Conservation (phyloP, 305 asterid genomes). For the Caryopteris hybrid region DNA sequence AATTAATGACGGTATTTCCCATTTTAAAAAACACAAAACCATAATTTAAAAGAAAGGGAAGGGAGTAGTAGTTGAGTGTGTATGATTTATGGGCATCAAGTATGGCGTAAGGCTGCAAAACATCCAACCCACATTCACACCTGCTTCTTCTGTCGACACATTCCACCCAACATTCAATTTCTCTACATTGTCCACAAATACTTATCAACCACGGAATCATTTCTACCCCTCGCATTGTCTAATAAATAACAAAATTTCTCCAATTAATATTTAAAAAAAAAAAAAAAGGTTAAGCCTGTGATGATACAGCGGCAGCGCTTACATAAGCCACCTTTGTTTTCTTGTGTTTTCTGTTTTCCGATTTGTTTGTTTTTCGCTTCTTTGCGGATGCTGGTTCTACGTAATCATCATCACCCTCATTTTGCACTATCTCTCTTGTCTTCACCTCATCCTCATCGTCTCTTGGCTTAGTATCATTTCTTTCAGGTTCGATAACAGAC, state of each 20-base stretch:
- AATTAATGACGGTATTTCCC: too few relatives aligned
- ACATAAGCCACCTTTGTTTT: slow-evolving; percentile 45
- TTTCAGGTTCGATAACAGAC: slow-evolving; percentile 82
- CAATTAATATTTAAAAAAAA: too few relatives aligned
- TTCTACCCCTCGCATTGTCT: too few relatives aligned
- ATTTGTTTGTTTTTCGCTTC: slow-evolving; percentile 56
- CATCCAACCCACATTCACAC: background rate
- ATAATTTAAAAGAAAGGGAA: too few relatives aligned
- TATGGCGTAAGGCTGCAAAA: too few relatives aligned
- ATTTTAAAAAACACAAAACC: too few relatives aligned
- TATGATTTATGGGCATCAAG: too few relatives aligned
- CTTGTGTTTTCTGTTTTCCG: slow-evolving; percentile 45
- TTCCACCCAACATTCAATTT: background rate
- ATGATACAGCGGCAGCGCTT: slow-evolving; percentile 29
- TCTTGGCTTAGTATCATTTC: slow-evolving; percentile 23
- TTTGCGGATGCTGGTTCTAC: slow-evolving; percentile 29
- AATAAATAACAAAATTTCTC: too few relatives aligned
- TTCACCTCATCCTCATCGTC: slow-evolving; percentile 23
- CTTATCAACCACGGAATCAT: too few relatives aligned
- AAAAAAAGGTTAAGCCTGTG: slow-evolving; percentile 35
- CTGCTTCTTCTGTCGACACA: background rate
- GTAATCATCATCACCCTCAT: slow-evolving; percentile 18
- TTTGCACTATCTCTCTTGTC: slow-evolving; percentile 4
- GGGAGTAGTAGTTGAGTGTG: too few relatives aligned
- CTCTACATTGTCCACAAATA: background rate